Evolutionary conservation across 345 rosid genomes (phyloP), one percentile per base, ranked within the genome.

Genomic region (Heritiera littoralis): DNA sequence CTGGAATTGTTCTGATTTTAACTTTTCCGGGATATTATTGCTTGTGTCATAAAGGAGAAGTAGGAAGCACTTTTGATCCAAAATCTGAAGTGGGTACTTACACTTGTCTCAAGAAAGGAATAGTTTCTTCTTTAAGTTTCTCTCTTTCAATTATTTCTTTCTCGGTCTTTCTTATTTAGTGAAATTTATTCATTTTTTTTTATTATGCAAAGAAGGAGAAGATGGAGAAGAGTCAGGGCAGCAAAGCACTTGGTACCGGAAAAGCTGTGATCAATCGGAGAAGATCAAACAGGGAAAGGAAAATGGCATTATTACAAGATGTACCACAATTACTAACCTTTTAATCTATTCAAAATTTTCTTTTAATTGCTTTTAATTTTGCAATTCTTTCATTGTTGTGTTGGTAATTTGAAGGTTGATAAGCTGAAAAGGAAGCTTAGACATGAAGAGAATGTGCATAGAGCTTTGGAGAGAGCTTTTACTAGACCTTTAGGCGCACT

Each of bases 391-490:
- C 23, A 68, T 61, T 72, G 43, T 80, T 46, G 15, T 66, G 59
- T 52, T 10, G 8, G 64, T 77, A 45, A 76, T 65, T 74, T 73
- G 71, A 85, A 96, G 99, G 98, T 96, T 79, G 98, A 96, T 89
- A 88, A 90, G 83, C 92, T 96, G 9, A 96, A 90, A 88, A 94
- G 85, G 92, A 94, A 90, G 92, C 97, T 96, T 11, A 90, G 92
- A 83, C 95, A 90, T 46, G 98, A 96, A 76, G 98, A 96, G 93
- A 94, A 96, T 87, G 94, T 96, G 69, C 99, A 94, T 79, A 89
- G 94, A 90, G 98, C 98, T 77, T 75, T 96, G 72, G 98, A 92
- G 86, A 93, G 99, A 56, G 99, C 99, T 82, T 92, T 96, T 81
- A 88, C 86, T 35, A 89, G 99, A 86, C 99, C 98, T 68, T 80